Base-by-base conservation (phyloP, 2,329 filamentous ascomycete genomes). In the Purpureocillium lavendulum region DNA sequence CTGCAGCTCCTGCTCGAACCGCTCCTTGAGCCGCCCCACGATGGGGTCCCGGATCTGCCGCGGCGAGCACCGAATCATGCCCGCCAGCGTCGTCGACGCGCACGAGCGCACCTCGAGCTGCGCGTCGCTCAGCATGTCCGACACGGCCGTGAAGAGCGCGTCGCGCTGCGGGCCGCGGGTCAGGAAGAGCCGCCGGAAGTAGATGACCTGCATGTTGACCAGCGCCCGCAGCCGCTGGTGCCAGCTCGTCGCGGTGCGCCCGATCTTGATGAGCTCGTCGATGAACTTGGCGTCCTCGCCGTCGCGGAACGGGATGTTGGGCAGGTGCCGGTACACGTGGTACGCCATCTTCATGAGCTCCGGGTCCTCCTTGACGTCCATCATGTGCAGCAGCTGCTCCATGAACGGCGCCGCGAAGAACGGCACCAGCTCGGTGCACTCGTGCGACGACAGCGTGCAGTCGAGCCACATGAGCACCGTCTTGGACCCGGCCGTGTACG, bases 291-390 rank as follows among this genome's bases (percentile, higher is more conserved):
- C 77, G 51, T 94, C 87, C 59, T 96, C 86, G 42, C 89, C 88
- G 26, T 81, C 76, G 2, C 86, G 82, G 65, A 96, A 90, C 0
- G 92, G 89, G 41, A 98, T 87, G 59, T 98, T 98, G 12, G 92
- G 88, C 13, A 98, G 69, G 56, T 98, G 90, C 7, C 90, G 84
- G 69, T 97, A 98, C 32, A 98, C 92, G 55, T 95, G 88, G 57
- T 97, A 98, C 0, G 92, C 90, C 8, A 96, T 74, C 9, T 85
- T 83, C 70, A 96, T 94, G 2, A 98, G 74, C 61, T 98, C 94
- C 0, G 87, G 88, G 53, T 98, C 92, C 61, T 98, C 92, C 61
- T 97, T 97, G 59, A 98, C 87, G 56, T 98, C 92, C 90, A 98
- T 98, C 92, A 98, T 98, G 68, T 98, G 89, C 38, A 98, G 69